Conservation (phyloP, 768 basidiomycete genomes). For the Rhodocollybia butyracea region DNA sequence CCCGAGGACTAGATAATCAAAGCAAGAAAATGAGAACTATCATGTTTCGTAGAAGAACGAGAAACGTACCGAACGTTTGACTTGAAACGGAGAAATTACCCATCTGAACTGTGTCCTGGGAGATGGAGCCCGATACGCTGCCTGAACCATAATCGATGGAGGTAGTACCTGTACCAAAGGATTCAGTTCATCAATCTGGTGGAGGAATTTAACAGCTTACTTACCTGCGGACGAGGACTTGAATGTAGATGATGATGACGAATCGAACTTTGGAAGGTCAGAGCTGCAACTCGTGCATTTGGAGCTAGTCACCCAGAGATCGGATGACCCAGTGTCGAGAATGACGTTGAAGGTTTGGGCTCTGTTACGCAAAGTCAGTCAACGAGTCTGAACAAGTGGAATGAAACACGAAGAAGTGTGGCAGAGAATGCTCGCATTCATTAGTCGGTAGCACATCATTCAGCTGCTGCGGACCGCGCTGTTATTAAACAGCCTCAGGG, state of each 20-base stretch:
- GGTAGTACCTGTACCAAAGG: constrained; percentile 14
- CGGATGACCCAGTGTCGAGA: constrained; percentile 88
- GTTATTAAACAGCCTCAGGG: too few species aligned
- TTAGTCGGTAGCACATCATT: too few species aligned
- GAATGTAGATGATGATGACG: constrained; percentile 38
- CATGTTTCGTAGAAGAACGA: neutral
- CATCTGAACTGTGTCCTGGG: constrained; percentile 61
- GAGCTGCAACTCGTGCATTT: constrained; percentile 41
- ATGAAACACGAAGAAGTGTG: neutral
- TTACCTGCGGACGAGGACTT: constrained; percentile 19
- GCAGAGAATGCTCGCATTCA: constrained; percentile 9
- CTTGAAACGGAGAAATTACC: constrained; percentile 52
- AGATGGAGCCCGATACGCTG: constrained; percentile 49
- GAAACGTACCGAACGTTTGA: constrained; percentile 53
- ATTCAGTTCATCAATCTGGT: too few species aligned
- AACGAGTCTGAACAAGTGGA: neutral
- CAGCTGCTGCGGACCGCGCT: too few species aligned
- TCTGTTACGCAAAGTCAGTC: constrained; percentile 28
- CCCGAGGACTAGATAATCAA: constrained; percentile 49
- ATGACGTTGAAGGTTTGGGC: constrained; percentile 74
- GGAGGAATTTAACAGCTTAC: too few species aligned
- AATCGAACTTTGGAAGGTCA: constrained; percentile 41
- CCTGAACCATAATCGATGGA: constrained; percentile 71
- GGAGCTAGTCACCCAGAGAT: constrained; percentile 79
- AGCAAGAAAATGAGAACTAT: neutral